Evolutionary conservation across 2,329 filamentous ascomycete species (phyloP), one percentile per base, ranked within the genome.

Genomic region (Pseudopithomyces maydicus): DNA sequence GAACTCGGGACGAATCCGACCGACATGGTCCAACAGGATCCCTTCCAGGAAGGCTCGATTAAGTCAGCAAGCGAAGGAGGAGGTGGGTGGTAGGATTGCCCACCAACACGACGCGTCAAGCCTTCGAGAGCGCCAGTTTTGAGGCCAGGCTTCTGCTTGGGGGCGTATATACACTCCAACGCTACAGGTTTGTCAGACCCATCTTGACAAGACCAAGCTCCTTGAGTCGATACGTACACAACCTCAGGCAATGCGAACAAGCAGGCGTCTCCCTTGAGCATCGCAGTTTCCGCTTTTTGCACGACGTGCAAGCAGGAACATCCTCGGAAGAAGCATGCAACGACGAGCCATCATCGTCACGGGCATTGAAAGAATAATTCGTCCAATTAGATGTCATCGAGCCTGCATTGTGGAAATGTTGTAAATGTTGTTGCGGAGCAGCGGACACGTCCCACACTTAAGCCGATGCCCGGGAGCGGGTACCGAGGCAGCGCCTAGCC

Each of bases 101-200:
- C 66, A 72, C 71, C 68, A 8, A 74, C 69, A 53, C 71, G 71
- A 45, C 70, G 67, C 26, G 70, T 67, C 58, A 74, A 66, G 20
- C 68, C 71, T 48, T 74, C 71, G 19, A 74, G 62, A 11, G 71
- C 71, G 11, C 71, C 71, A 14, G 70, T 66, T 52, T 74, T 73
- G 17, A 74, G 56, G 1, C 71, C 71, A 6, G 71, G 71, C 55
- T 73, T 74, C 35, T 73, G 70, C 54, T 71, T 74, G 23, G 71
- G 66, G 22, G 65, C 64, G 42, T 74, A 74, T 5, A 67, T 57
- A 45, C 71, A 73, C 20, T 67, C 64, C 5, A 70, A 68, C 2
- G 64, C 71, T 74, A 17, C 32, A 15, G 10, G 8, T 36, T 44
- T 19, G 55, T 68, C 55, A 69, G 62, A 41, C 44, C 56, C 12